phyloP scores from a whole-genome alignment of 768 basidiomycete genomes.

The Suillus subluteus region DNA sequence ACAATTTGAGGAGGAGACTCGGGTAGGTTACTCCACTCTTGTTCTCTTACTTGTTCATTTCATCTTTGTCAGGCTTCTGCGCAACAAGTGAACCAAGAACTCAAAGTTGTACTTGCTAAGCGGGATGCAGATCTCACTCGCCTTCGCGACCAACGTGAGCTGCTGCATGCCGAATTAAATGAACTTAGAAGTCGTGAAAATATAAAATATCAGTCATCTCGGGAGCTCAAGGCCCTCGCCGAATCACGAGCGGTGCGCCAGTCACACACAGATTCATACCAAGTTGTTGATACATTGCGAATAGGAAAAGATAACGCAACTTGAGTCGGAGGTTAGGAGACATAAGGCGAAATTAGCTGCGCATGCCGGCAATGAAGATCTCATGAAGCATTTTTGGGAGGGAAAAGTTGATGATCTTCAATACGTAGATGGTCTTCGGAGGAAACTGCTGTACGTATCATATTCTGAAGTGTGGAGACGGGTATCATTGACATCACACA shows the following conservation, averaged over 20 bases:
- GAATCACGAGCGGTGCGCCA: conserved; percentile 58
- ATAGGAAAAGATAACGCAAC: conserved; percentile 72
- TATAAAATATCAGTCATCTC: conserved; percentile 57
- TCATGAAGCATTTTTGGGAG: conserved; percentile 70
- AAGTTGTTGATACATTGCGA: conserved; percentile 16
- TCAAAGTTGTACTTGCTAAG: conserved; percentile 60
- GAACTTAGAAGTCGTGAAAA: conserved; percentile 71
- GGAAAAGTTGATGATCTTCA: conserved; percentile 54
- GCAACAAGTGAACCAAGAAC: conserved; percentile 61
- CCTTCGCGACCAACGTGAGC: conserved; percentile 74
- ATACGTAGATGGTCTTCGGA: conserved; percentile 57
- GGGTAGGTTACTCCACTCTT: conserved; percentile 40
- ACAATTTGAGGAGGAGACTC: conserved; percentile 49
- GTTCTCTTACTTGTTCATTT: conserved; percentile 18
- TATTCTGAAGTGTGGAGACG: not conserved
- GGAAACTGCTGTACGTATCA: conserved; percentile 54
- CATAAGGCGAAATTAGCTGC: conserved; percentile 81
- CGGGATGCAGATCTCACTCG: conserved; percentile 69
- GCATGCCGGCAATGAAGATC: conserved; percentile 65
- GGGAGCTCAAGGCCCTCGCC: conserved; percentile 68
- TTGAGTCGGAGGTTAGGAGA: conserved; percentile 74
- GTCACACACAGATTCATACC: conserved; percentile 7
- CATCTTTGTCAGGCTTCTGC: conserved; percentile 39
- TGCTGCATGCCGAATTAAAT: conserved; percentile 60
- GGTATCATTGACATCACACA: conserved; percentile 32